These are phyloP conservation scores for Flammula alnicola DNA, from an alignment of 1,284 basidiomycete genomes.

Conservation along the genomic window DNA sequence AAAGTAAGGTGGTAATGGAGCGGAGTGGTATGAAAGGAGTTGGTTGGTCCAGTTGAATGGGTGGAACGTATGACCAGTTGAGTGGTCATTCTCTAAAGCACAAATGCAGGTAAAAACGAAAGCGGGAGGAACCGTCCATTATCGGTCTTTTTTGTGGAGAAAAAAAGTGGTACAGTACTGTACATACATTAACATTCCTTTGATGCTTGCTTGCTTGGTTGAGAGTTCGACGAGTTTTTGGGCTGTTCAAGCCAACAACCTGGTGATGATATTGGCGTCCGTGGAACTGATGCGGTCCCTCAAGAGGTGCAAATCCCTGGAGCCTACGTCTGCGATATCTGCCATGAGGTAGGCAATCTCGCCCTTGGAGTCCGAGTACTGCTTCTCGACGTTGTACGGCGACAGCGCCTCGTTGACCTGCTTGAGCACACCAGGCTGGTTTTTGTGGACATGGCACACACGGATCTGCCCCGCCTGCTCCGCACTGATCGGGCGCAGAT, in stretches of 20 bases:
- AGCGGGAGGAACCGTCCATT: slow-evolving; percentile 35
- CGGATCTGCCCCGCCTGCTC: slow-evolving; percentile 86
- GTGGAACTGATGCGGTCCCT: slow-evolving; percentile 86
- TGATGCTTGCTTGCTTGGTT: too few species aligned
- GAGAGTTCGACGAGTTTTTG: too few species aligned
- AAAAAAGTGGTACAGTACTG: neutral
- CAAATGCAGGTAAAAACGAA: slow-evolving; percentile 15
- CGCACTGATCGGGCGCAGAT: slow-evolving; percentile 88
- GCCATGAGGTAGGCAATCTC: slow-evolving; percentile 96
- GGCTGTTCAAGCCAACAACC: slow-evolving; percentile 66
- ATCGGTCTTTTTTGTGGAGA: slow-evolving; percentile 31
- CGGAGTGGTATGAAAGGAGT: neutral
- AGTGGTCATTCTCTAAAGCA: slow-evolving; percentile 22
- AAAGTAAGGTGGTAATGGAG: neutral
- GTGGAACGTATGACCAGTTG: slow-evolving; percentile 27
- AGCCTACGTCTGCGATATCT: slow-evolving; percentile 91
- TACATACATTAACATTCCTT: slow-evolving; percentile 10
- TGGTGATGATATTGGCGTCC: slow-evolving; percentile 85
- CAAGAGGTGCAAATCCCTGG: slow-evolving; percentile 81
- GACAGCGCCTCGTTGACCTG: slow-evolving; percentile 94
- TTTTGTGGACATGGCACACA: slow-evolving; percentile 95
- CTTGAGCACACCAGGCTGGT: slow-evolving; percentile 96
- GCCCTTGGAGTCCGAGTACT: slow-evolving; percentile 96
- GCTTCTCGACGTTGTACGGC: slow-evolving; percentile 98
- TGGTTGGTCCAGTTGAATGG: slow-evolving; percentile 37